Conservation (phyloP, 2,329 filamentous ascomycete genomes). For the Colletotrichum cordylinicola region DNA sequence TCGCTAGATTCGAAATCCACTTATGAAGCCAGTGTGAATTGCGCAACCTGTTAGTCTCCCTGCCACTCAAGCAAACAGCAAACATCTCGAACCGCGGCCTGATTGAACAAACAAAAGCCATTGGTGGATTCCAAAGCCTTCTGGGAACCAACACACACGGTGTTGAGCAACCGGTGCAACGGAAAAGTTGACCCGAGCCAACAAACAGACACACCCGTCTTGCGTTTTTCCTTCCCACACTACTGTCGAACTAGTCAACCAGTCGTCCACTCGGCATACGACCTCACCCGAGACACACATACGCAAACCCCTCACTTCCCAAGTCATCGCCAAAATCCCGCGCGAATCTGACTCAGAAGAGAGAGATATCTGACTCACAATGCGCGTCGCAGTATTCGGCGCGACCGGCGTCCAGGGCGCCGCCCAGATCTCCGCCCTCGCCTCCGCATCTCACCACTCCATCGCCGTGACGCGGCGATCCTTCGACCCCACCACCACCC, state of each 20-base stretch:
- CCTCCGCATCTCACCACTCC: slow-evolving; percentile 26
- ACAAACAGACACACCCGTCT: neutral
- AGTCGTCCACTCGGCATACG: neutral
- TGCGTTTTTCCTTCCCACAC: neutral
- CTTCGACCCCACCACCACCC: neutral
- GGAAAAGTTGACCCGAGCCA: neutral
- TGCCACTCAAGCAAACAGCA: neutral
- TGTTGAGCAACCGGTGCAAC: neutral
- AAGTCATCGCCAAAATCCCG: neutral
- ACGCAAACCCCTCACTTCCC: neutral
- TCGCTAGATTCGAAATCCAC: neutral
- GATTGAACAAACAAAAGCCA: neutral
- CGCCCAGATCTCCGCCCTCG: slow-evolving; percentile 28
- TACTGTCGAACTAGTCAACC: neutral
- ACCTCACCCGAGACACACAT: neutral
- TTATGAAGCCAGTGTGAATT: neutral
- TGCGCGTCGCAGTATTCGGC: slow-evolving; percentile 33
- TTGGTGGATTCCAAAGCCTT: neutral
- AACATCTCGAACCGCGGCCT: neutral
- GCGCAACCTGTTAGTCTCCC: neutral
- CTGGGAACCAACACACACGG: neutral
- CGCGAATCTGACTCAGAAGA: neutral
- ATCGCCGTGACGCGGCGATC: slow-evolving; percentile 29
- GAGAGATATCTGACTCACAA: neutral
- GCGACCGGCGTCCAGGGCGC: slow-evolving; percentile 31